Base-by-base conservation (phyloP, 108 stramenopile species). In the Nitzschia sp. region DNA sequence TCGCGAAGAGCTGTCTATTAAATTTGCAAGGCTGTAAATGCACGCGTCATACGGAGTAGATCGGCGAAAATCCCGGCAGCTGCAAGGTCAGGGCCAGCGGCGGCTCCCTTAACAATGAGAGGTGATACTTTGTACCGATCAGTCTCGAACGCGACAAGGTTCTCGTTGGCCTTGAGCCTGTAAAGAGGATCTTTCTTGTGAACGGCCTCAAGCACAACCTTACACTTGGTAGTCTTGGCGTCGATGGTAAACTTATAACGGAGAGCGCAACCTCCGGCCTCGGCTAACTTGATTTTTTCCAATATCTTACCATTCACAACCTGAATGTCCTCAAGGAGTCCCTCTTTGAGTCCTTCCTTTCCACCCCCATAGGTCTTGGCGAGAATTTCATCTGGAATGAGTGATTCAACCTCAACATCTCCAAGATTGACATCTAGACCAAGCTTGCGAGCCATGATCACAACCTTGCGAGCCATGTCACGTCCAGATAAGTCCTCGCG, bases 201-300 rank as follows among this genome's bases (percentile, higher is more conserved):
- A n/a, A n/a, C n/a, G n/a, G n/a, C n/a, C n/a, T n/a, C n/a, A n/a
- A n/a, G n/a, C n/a, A n/a, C n/a, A n/a, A n/a, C n/a, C n/a, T n/a
- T n/a, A 53, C 85, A 86, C 36, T 73, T 84, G 3, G 75, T 69
- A 45, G 77, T 77, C 15, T 53, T 83, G 23, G 62, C 79, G 41
- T 91, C 86, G 58, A 93, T 87, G 30, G 63, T 70, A 58, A 88
- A 85, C 68, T 91, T 85, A 84, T 96, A 96, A 27, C 95, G 88
- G 32, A 91, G 86, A 21, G 31, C 48, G 19, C 71, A 55, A 55
- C 73, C 86, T 16, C 74, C 58, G 27, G 52, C 78, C 21, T 52
- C 15, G 45, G 87, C 89, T 9, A 76, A 79, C 53, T 77, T 69
- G 66, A 77, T 69, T n/a, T 80, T 79, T 63, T 80, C 63, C 50